Percentiles rank a stretch among this genome's conserved stretches.
phyloP scores from a whole-genome alignment of 129 eudicot genomes.

The carrot (Daucus carota) region DH1_v3.0 NC_030385.2:11251501-11252000 shows the following conservation, averaged over 20 bases:
- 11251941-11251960: constrained; percentile 46
- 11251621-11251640: constrained; percentile 44
- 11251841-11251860: constrained; percentile 22
- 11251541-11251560: constrained; percentile 49
- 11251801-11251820: constrained; percentile 45
- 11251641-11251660: constrained; percentile 31
- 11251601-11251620: constrained; percentile 34
- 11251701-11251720: constrained; percentile 43
- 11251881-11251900: constrained; percentile 7
- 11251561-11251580: constrained; percentile 63
- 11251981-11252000: constrained; percentile 74
- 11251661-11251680: constrained; percentile 35
- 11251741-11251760: constrained; percentile 30
- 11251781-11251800: constrained; percentile 25
- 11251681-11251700: constrained; percentile 71
- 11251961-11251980: constrained; percentile 35
- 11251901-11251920: constrained; percentile 32
- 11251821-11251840: constrained; percentile 31
- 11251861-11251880: constrained; percentile 64
- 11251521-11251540: constrained; percentile 47
- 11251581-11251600: constrained; percentile 41
- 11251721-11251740: constrained; percentile 49
- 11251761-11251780: constrained; percentile 47
- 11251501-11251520: constrained; percentile 28
- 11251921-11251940: constrained; percentile 12